A percentile compares a stretch with the other conserved stretches of the same genome.
These are phyloP conservation scores for Penicillium paxilli DNA, from an alignment of 495 filamentous ascomycete genomes.

Conservation along the genomic window DNA sequence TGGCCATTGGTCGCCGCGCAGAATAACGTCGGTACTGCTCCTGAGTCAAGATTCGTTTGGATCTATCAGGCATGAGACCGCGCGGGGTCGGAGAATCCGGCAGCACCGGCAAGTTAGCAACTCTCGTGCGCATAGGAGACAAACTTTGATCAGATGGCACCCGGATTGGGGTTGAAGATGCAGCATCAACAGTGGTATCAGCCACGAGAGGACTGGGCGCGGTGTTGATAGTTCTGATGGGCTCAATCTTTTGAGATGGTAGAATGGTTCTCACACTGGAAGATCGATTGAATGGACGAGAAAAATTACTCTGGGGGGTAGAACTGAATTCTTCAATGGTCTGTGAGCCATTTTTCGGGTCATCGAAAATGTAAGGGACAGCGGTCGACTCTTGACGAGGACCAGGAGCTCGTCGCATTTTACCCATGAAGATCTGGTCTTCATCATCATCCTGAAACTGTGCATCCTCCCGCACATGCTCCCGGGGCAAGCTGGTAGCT, in stretches of 20 bases:
- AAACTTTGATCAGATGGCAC: neutral
- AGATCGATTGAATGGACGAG: conserved; percentile 36
- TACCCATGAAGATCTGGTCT: conserved; percentile 14
- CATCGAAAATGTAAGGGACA: neutral
- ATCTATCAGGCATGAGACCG: conserved; percentile 10
- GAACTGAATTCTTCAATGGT: conserved; percentile 8
- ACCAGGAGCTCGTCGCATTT: conserved; percentile 7
- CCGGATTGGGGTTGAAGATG: neutral
- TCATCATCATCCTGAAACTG: conserved; percentile 55
- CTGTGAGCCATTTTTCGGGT: neutral
- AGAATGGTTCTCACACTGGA: conserved; percentile 32
- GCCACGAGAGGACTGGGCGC: neutral
- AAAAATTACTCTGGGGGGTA: conserved; percentile 32
- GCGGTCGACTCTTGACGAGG: neutral
- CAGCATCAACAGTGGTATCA: neutral
- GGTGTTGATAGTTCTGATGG: neutral
- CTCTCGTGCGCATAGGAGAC: conserved; percentile 30
- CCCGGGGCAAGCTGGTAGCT: conserved; percentile 27
- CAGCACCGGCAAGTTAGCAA: conserved; percentile 18
- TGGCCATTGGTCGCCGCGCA: conserved; percentile 30
- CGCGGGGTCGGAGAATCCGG: conserved; percentile 38
- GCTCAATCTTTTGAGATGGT: conserved; percentile 15
- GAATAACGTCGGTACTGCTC: conserved; percentile 34
- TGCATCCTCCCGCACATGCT: conserved; percentile 61
- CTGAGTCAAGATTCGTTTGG: conserved; percentile 29